These are phyloP conservation scores for Arachnomyces sp. DNA, from an alignment of 2,329 filamentous ascomycete genomes.

Conservation along the genomic window DNA sequence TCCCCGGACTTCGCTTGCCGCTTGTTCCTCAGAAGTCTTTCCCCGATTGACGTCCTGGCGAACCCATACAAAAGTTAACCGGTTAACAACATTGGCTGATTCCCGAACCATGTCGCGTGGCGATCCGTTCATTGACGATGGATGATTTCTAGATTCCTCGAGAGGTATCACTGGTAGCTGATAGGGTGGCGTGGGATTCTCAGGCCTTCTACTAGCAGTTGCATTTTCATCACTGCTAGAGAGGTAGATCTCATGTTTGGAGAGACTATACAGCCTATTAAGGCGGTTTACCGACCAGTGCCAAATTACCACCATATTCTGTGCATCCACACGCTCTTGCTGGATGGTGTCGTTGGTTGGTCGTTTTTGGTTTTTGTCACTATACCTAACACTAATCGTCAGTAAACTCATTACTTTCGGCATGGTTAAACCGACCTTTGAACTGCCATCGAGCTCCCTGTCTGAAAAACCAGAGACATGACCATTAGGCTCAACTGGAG, in stretches of 20 bases:
- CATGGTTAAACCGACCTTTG: constrained; percentile 14
- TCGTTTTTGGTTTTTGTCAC: constrained; percentile 10
- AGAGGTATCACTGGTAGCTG: constrained; percentile 24
- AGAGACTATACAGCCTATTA: constrained; percentile 29
- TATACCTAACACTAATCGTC: constrained; percentile 9
- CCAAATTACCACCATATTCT: constrained; percentile 38
- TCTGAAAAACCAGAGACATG: constrained; percentile 32
- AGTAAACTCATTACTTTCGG: neutral
- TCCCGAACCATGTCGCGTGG: constrained; percentile 33
- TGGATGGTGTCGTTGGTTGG: constrained; percentile 25
- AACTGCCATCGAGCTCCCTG: constrained; percentile 27
- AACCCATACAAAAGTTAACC: constrained; percentile 24
- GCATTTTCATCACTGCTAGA: constrained; percentile 17
- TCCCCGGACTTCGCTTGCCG: constrained; percentile 15
- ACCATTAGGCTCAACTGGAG: constrained; percentile 35
- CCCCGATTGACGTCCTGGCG: constrained; percentile 13
- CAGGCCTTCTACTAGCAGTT: constrained; percentile 14
- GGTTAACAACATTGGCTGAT: constrained; percentile 28
- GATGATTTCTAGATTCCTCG: constrained; percentile 25
- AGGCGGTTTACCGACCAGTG: constrained; percentile 35
- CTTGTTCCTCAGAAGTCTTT: neutral
- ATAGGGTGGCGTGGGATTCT: constrained; percentile 12
- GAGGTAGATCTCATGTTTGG: constrained; percentile 24
- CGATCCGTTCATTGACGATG: constrained; percentile 27
- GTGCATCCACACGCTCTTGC: constrained; percentile 34